Conservation (phyloP, 2,329 filamentous ascomycete genomes). For the Phyllosticta ampelicida region DNA sequence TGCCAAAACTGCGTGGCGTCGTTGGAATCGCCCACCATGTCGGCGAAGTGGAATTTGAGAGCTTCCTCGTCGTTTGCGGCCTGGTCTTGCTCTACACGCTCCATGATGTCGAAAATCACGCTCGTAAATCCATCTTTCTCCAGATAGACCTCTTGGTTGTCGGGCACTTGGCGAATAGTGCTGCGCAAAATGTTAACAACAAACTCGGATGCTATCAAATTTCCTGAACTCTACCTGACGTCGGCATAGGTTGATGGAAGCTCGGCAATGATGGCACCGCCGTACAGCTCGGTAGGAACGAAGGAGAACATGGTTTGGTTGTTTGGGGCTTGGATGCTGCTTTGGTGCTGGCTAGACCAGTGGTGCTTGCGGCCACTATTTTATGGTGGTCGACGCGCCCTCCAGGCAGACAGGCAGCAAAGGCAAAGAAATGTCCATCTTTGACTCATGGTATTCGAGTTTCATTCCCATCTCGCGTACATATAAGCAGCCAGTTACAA, state of each 20-base stretch:
- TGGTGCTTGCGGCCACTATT: background rate
- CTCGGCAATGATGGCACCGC: conserved; percentile 59
- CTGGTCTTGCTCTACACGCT: conserved; percentile 55
- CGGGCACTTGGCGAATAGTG: conserved; percentile 62
- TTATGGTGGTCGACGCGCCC: background rate
- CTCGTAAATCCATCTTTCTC: conserved; percentile 73
- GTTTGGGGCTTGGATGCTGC: background rate
- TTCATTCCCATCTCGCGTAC: background rate
- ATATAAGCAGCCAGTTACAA: background rate
- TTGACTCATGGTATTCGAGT: background rate
- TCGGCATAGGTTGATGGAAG: conserved; percentile 59
- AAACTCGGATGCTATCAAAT: background rate
- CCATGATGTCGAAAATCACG: conserved; percentile 82
- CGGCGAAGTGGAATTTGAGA: conserved; percentile 38
- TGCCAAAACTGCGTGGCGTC: conserved; percentile 26
- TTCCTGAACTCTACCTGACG: conserved; percentile 49
- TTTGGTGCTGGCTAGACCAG: background rate
- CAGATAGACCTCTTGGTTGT: conserved; percentile 89
- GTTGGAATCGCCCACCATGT: conserved; percentile 30
- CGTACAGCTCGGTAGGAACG: conserved; percentile 53
- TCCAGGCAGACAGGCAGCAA: conserved; percentile 6
- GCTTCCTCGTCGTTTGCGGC: conserved; percentile 59
- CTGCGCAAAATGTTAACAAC: conserved; percentile 30
- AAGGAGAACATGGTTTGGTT: conserved; percentile 39
- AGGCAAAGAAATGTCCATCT: background rate